A percentile compares a stretch with the other conserved stretches of the same genome.
These are phyloP conservation scores for Salix suchowensis DNA, from an alignment of 345 rosid genomes.

Conservation along the genomic window DNA sequence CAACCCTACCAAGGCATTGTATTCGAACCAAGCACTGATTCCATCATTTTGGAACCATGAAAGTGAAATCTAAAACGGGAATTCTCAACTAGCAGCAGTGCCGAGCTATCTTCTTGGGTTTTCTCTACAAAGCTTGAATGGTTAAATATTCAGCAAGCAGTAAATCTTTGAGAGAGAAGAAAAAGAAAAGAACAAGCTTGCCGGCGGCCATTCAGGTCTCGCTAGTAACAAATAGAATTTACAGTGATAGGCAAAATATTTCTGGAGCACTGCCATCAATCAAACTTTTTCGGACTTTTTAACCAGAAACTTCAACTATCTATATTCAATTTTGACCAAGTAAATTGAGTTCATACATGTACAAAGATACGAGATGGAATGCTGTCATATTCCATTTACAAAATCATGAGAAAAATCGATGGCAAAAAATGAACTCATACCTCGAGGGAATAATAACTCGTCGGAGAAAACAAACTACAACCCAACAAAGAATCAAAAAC, in stretches of 20 bases:
- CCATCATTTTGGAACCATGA: not conserved
- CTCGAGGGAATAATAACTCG: constrained; percentile 17
- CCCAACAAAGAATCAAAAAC: constrained; percentile 10
- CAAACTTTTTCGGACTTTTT: not conserved
- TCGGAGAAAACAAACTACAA: constrained; percentile 10
- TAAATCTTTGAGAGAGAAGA: not conserved
- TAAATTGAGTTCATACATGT: not conserved
- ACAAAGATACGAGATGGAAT: constrained; percentile 11
- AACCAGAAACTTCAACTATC: not conserved
- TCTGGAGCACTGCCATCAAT: not conserved
- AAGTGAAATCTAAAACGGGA: not conserved
- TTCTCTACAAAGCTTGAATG: not conserved
- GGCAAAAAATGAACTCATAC: constrained; percentile 24
- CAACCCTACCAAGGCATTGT: too few relatives aligned
- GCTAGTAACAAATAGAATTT: not conserved
- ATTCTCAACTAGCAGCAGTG: not conserved
- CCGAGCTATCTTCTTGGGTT: not conserved
- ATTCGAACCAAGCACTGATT: not conserved
- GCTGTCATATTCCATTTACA: constrained; percentile 9
- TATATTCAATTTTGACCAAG: not conserved
- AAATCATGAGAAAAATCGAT: not conserved
- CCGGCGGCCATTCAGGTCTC: not conserved
- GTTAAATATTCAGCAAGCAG: not conserved
- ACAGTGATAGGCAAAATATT: not conserved
- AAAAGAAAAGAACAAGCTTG: not conserved